phyloP scores from a whole-genome alignment of 768 basidiomycete genomes.

The Suillus spraguei region DNA sequence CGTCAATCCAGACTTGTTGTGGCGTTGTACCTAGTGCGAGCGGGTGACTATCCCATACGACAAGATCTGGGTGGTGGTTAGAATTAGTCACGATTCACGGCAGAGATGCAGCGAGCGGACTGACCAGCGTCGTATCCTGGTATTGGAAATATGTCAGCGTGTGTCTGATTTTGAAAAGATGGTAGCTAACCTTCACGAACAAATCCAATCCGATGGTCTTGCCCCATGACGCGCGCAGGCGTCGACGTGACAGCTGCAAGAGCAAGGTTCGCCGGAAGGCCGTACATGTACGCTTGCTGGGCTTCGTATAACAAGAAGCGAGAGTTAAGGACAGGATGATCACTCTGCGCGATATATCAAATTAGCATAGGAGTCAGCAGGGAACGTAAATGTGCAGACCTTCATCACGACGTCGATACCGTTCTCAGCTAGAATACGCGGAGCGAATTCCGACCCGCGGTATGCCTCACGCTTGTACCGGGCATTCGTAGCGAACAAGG shows the following conservation, averaged over 20 bases:
- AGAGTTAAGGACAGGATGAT: constrained; percentile 57
- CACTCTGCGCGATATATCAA: constrained; percentile 40
- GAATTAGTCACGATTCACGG: constrained; percentile 11
- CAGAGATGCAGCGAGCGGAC: constrained; percentile 6
- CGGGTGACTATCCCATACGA: constrained; percentile 80
- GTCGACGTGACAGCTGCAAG: constrained; percentile 71
- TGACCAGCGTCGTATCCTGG: constrained; percentile 72
- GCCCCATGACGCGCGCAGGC: constrained; percentile 69
- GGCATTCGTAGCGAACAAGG: constrained; percentile 80
- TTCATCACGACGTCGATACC: constrained; percentile 66
- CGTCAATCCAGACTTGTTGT: constrained; percentile 83
- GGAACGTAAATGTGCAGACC: constrained; percentile 37
- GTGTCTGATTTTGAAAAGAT: constrained; percentile 2
- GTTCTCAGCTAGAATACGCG: constrained; percentile 57
- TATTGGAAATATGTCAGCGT: not conserved
- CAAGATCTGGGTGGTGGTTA: constrained; percentile 50
- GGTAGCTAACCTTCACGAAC: constrained; percentile 47
- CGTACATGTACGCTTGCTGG: constrained; percentile 71
- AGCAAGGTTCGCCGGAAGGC: constrained; percentile 64
- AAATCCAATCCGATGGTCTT: constrained; percentile 76
- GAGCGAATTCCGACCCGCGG: constrained; percentile 65
- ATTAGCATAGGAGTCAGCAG: not conserved
- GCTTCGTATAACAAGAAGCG: constrained; percentile 61
- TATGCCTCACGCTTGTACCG: constrained; percentile 67
- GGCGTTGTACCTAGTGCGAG: constrained; percentile 78